Evolutionary conservation across 2,329 filamentous ascomycete species (phyloP), one percentile per base, ranked within the genome.

Genomic region (Zalaria obscura): DNA sequence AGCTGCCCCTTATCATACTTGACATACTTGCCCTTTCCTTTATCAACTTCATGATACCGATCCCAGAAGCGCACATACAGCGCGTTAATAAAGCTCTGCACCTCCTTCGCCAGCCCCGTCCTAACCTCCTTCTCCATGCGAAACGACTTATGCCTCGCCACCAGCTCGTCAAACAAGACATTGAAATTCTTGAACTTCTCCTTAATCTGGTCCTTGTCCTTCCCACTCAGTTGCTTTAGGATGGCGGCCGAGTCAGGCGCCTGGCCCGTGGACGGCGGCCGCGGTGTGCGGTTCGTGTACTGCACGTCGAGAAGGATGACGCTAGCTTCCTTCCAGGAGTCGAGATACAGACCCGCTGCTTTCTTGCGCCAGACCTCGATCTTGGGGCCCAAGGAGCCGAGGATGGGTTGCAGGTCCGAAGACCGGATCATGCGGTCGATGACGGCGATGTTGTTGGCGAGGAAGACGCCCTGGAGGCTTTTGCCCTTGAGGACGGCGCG

Each of bases 21-120:
- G 59, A 93, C 87, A 62, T 96, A 93, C 63, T 98, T 98, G 51
- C 89, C 89, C 65, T 88, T 93, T 45, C 91, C 91, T 68, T 94
- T 95, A 64, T 96, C 89, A 49, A 96, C 79, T 63, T 96, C 91
- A 59, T 95, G 88, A 59, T 98, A 98, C 27, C 89, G 76, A 63
- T 96, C 91, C 78, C 86, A 96, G 64, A 98, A 98, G 36, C 91
- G 75, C 47, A 82, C 83, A 65, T 98, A 98, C 9, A 98, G 71
- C 41, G 89, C 88, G 64, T 96, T 89, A 42, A 98, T 80, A 65
- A 94, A 85, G 52, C 80, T 80, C 59, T 91, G 85, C 48, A 96
- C 80, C 55, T 95, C 88, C 52, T 80, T 78, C 10, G 78, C 80
- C 53, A 96, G 74, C 62, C 82, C 76, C 47, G 76, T 73, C 35